Base-by-base conservation (phyloP, 768 basidiomycete species). In the Podaxis carcinomalis region DNA sequence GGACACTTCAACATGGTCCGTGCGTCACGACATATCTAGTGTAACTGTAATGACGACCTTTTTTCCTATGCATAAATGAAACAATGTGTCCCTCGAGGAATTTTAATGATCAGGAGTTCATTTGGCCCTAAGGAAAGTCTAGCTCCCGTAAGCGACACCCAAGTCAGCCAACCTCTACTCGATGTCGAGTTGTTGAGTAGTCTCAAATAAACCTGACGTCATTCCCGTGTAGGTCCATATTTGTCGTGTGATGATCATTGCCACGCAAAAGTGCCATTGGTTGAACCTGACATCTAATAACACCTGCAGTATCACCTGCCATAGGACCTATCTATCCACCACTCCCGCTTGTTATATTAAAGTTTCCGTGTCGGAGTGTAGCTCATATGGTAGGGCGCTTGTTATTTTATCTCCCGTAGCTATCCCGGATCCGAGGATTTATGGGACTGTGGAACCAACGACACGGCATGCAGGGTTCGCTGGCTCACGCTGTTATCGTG, bases 1-100 rank as follows among this genome's bases (percentile, higher is more conserved):
- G 51, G 52, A 54, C 52, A 57, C 37, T 56, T 60, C 59, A 60
- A 60, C 59, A 60, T 60, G 32, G 52, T 54, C 59, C 52, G 51
- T 39, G 46, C 37, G 37, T 59, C 50, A 47, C 55, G 23, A 35
- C 56, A 46, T 56, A 27, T 36, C 21, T 47, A 58, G 6, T 60
- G 59, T 54, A 60, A 35, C 37, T 60, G 59, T 60, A 60, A 32
- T 36, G 28, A 46, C 19, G 37, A 32, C 32, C 32, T 7, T 51
- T 36, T 23, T 37, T 57, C 51, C 4, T 49, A 2, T 50, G 56
- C 46, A 54, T 59, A 49, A 54, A 54, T 60, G 44, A 46, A 60
- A 35, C 46, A 39, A n/a, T 23, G n/a, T 32, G 35, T 3, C 11
- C 5, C 23, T 16, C 23, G 39, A 23, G 21, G 19, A 23, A 6